A percentile compares a stretch with the other conserved stretches of the same genome.
Evolutionary conservation across 805 yeast species (phyloP).

Genomic region (Yamadazyma sp.): DNA sequence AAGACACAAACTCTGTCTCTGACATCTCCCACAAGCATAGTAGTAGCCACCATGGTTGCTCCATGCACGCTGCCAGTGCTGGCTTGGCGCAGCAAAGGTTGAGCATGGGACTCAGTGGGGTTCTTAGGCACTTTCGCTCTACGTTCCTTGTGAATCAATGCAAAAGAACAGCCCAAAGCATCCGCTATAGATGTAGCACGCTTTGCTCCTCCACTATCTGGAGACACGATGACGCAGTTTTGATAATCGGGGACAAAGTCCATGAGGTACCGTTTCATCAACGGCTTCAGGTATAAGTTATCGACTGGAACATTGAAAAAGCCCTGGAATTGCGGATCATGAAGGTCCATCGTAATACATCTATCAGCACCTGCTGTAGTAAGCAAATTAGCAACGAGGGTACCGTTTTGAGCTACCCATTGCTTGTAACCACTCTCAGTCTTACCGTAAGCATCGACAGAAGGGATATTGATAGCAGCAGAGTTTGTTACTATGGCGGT

Average conservation of each 20-base stretch:
- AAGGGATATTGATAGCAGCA: constrained; percentile 32
- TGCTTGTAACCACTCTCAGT: constrained; percentile 75
- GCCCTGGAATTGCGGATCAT: constrained; percentile 98
- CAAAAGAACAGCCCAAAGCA: constrained; percentile 81
- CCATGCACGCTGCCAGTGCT: neutral
- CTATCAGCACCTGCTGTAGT: constrained; percentile 96
- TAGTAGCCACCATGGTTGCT: constrained; percentile 60
- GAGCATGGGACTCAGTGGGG: constrained; percentile 28
- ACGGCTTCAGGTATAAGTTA: constrained; percentile 84
- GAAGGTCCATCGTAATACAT: constrained; percentile 95
- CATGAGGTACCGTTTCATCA: constrained; percentile 80
- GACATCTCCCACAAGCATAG: constrained; percentile 97
- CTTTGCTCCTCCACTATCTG: constrained; percentile 99
- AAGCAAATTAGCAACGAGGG: constrained; percentile 81
- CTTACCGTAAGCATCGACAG: constrained; percentile 37
- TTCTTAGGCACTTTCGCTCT: constrained; percentile 46
- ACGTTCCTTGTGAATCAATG: constrained; percentile 92
- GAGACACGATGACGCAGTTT: constrained; percentile 90
- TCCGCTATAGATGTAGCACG: constrained; percentile 95
- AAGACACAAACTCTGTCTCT: constrained; percentile 82
- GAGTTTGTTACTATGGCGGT: constrained; percentile 33
- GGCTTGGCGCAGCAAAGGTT: constrained; percentile 12
- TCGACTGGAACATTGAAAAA: constrained; percentile 96
- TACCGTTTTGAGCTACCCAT: constrained; percentile 96
- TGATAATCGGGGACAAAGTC: constrained; percentile 75